These are phyloP conservation scores for Candida pini DNA, from an alignment of 805 yeast genomes.

Conservation along the genomic window DNA sequence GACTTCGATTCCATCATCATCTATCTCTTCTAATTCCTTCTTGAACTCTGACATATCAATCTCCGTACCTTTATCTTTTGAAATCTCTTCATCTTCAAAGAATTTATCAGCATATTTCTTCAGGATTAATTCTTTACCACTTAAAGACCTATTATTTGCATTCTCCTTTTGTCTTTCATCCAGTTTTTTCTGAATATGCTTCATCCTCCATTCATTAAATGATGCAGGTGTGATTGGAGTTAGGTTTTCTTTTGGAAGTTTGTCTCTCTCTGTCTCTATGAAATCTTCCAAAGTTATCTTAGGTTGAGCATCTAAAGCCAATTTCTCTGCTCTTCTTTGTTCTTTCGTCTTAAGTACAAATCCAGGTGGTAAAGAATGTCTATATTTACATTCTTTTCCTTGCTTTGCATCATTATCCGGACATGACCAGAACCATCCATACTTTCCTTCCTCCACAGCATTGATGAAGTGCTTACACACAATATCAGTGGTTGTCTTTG, in stretches of 20 bases:
- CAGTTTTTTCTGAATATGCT: constrained; percentile 55
- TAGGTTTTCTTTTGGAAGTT: constrained; percentile 63
- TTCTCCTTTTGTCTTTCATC: constrained; percentile 37
- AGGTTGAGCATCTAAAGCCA: constrained; percentile 79
- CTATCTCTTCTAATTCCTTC: constrained; percentile 49
- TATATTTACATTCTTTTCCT: constrained; percentile 71
- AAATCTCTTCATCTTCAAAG: constrained; percentile 47
- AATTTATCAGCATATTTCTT: constrained; percentile 53
- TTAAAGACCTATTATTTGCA: constrained; percentile 41
- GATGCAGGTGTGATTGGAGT: constrained; percentile 85
- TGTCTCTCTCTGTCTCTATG: constrained; percentile 86
- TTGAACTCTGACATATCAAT: constrained; percentile 57
- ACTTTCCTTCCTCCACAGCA: constrained; percentile 94
- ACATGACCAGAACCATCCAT: constrained; percentile 99
- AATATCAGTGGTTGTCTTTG: constrained; percentile 87
- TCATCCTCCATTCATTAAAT: constrained; percentile 77
- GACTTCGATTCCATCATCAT: constrained; percentile 40
- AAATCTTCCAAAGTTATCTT: constrained; percentile 94
- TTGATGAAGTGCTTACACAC: constrained; percentile 92
- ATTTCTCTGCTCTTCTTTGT: constrained; percentile 81
- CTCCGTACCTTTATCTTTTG: constrained; percentile 40
- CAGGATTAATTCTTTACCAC: constrained; percentile 67
- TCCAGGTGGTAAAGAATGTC: constrained; percentile 94
- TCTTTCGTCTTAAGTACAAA: constrained; percentile 96
- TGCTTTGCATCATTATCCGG: constrained; percentile 78